Evolutionary conservation across 306 rosid genomes (phyloP), one percentile per base, ranked within the genome.

Genomic region (Hippophae gyantsensis): DNA sequence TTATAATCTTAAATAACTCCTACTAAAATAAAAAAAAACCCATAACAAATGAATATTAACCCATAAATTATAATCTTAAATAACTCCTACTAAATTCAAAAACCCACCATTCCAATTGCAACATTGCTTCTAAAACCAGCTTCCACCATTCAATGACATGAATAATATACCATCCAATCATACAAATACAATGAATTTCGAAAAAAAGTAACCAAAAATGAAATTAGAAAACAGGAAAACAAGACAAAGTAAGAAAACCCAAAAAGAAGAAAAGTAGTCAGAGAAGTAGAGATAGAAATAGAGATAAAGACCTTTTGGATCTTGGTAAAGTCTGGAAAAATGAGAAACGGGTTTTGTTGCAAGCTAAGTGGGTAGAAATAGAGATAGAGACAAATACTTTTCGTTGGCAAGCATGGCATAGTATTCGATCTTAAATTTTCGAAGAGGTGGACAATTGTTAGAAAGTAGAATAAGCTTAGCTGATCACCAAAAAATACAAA

Each of bases 121-220:
- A 27, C 38, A 50, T 59, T 13, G 48, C 12, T 27, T 43, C 59
- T 14, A 45, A 48, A 61, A 49, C 59, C 66, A 23, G 59, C 69
- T 40, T 18, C 38, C 64, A 47, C 66, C 74, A 61, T 63, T 61
- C 76, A 62, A 71, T 40, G 61, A 56, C 58, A 66, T 18, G n/a
- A 55, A 14, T 54, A 66, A 58, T 63, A 69, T 69, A 66, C 70
- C 27, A 42, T 44, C 58, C 38, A n/a, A 5, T 45, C 25, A 56
- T 13, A 54, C 7, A 8, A 27, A 58, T 56, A 64, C 64, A 47
- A 72, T 27, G 9, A 50, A 58, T 48, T 55, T 23, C 49, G 13
- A 63, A 66, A 56, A 18, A n/a, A 52, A 51, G 52, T 47, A 38
- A 50, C 43, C 9, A 10, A 49, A 2, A 46, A 1, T 1, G 10